Base-by-base conservation (phyloP, 2,329 filamentous ascomycete genomes). In the Bipolaris bicolor region DNA sequence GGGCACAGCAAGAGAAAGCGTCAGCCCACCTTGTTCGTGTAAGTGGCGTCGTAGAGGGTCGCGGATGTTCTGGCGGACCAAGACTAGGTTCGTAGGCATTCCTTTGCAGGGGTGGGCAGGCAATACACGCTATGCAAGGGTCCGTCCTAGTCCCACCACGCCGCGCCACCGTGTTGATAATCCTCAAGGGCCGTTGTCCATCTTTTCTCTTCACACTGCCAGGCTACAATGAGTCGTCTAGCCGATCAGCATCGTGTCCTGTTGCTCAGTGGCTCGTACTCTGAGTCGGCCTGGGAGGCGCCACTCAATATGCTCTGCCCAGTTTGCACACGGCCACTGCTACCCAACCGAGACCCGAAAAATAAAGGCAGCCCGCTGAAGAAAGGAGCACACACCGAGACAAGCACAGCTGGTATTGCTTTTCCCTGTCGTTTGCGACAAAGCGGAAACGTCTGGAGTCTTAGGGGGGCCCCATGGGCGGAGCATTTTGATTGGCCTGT, bases 291-390 rank as follows among this genome's bases (percentile, higher is more conserved):
- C 29, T 44, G 57, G 5, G 62, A 49, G 41, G 49, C 53, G 44
- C 36, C n/a, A 31, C 29, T 31, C 29, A 34, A 52, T 45, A 10
- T 59, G 46, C 37, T 26, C 36, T 43, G 43, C 63, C 39, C 33
- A 54, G 55, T 46, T 50, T 59, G 46, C 49, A 47, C 50, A 39
- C 18, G 58, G 65, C 67, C 64, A 68, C 44, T 52, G 56, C 34
- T 47, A 22, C 36, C 61, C 64, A 31, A 37, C 54, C 56, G 55
- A 49, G 65, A 67, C 55, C 56, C 52, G 18, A 33, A 46, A 57
- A 57, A 26, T 26, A 36, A 59, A 64, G 64, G 63, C 67, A 65
- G 68, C 44, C 18, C 39, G 31, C 50, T 52, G 63, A 55, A 43
- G 46, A 49, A 55, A 57, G 56, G 61, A 22, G 26, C 29, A 26